These are phyloP conservation scores for Pseudozyma thailandica DNA, from an alignment of 1,284 basidiomycete species.

Conservation along the genomic window DNA sequence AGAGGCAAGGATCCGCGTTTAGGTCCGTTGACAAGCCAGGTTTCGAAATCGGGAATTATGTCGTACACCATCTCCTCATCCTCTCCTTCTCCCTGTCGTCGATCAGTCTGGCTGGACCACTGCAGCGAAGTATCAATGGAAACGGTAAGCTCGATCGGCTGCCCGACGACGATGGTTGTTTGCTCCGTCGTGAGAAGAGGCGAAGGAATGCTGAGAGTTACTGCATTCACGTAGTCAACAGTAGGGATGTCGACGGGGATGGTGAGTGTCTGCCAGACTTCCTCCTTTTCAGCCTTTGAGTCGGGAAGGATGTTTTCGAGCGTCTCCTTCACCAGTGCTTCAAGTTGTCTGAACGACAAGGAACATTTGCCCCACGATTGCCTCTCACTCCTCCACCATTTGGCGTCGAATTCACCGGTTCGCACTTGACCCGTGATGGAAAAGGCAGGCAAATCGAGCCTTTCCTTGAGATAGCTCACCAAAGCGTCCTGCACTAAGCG, in stretches of 20 bases:
- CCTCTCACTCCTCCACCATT: constrained; percentile 29
- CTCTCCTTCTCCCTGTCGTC: not conserved
- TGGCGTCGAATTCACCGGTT: constrained; percentile 18
- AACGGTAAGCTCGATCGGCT: constrained; percentile 32
- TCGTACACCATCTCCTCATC: constrained; percentile 52
- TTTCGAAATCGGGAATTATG: constrained; percentile 52
- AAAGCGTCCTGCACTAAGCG: constrained; percentile 29
- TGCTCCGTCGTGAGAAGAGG: not conserved
- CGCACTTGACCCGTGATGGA: constrained; percentile 34
- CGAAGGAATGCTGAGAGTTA: constrained; percentile 16
- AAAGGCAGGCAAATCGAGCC: constrained; percentile 39
- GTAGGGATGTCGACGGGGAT: constrained; percentile 55
- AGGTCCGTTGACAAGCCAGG: constrained; percentile 57
- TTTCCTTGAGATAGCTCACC: constrained; percentile 19
- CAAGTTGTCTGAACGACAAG: not conserved
- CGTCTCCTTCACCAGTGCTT: not conserved
- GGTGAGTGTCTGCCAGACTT: constrained; percentile 43
- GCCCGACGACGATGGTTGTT: constrained; percentile 33
- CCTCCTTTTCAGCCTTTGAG: not conserved
- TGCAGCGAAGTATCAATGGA: constrained; percentile 25
- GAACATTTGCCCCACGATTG: constrained; percentile 16
- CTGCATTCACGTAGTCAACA: constrained; percentile 47
- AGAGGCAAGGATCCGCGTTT: constrained; percentile 52
- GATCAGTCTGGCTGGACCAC: constrained; percentile 25
- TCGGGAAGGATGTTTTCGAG: not conserved